Conservation (phyloP, 495 filamentous ascomycete genomes). For the Hypoxylon trugodes region DNA sequence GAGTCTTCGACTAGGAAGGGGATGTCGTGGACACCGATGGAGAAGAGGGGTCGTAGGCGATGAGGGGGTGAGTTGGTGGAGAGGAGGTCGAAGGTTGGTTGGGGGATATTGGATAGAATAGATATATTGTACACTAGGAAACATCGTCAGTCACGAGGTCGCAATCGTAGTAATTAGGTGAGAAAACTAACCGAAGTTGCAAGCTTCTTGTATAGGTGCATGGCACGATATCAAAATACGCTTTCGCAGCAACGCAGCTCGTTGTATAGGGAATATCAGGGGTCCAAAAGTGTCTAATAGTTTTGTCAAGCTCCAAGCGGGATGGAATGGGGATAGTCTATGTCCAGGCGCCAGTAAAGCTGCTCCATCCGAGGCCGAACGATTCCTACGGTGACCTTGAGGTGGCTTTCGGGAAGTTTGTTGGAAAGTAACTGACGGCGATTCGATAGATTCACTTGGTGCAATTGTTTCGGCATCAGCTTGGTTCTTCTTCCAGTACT, state of each 20-base stretch:
- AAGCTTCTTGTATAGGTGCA: conserved; percentile 83
- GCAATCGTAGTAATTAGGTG: not conserved
- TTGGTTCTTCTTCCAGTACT: conserved; percentile 80
- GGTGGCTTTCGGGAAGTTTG: conserved; percentile 35
- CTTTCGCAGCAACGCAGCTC: conserved; percentile 87
- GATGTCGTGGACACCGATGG: conserved; percentile 92
- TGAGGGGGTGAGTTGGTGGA: conserved; percentile 65
- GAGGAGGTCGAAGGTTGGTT: conserved; percentile 70
- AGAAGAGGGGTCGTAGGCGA: conserved; percentile 86
- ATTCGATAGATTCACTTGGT: conserved; percentile 62
- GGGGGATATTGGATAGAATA: conserved; percentile 80
- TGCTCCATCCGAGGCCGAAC: conserved; percentile 68
- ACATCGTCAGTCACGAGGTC: conserved; percentile 10
- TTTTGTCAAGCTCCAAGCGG: conserved; percentile 79
- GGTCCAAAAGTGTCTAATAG: conserved; percentile 88
- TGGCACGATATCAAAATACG: conserved; percentile 84
- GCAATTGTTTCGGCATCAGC: conserved; percentile 53
- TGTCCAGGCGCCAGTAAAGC: conserved; percentile 73
- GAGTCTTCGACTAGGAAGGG: conserved; percentile 70
- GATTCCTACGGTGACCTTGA: conserved; percentile 57
- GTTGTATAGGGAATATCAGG: conserved; percentile 86
- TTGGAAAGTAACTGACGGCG: conserved; percentile 54
- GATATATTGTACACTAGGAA: conserved; percentile 86
- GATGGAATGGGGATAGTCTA: conserved; percentile 79
- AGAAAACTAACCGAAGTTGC: conserved; percentile 80